Conservation (phyloP, 2,329 filamentous ascomycete species). For the Fusarium sp. region DNA sequence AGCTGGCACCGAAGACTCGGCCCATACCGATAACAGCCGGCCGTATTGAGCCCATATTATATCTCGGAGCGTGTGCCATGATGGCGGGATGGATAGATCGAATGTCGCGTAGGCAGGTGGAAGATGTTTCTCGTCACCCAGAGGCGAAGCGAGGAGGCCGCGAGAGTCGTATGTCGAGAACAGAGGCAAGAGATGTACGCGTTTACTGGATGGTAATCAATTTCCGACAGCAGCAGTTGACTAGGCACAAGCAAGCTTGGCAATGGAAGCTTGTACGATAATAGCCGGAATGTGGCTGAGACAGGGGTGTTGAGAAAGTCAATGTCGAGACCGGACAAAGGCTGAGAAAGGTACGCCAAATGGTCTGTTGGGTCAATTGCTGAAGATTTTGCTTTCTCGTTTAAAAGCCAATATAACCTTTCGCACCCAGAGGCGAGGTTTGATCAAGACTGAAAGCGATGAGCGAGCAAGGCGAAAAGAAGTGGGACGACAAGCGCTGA, state of each 20-base stretch:
- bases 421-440: slow-evolving; percentile 38
- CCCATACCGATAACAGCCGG: slow-evolving; percentile 64
- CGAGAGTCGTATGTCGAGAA: slow-evolving; percentile 9
- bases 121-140: slow-evolving; percentile 3
- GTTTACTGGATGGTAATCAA: slow-evolving; percentile 19
- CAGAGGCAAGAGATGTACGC: slow-evolving; percentile 11
- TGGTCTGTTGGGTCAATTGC: background rate
- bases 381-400: slow-evolving; percentile 3
- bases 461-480: slow-evolving; percentile 16
- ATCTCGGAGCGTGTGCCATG: slow-evolving; percentile 51
- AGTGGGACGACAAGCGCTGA: slow-evolving; percentile 30
- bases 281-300: slow-evolving; percentile 33
- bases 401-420: slow-evolving; percentile 21
- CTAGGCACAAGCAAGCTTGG: slow-evolving; percentile 18
- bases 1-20: slow-evolving; percentile 62
- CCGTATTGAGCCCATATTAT: slow-evolving; percentile 58
- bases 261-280: slow-evolving; percentile 14
- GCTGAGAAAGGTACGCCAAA: slow-evolving; percentile 8
- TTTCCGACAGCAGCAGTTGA: slow-evolving; percentile 14
- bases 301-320: slow-evolving; percentile 8
- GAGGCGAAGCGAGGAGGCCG: slow-evolving; percentile 9
- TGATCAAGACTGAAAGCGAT: slow-evolving; percentile 30
- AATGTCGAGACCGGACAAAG: slow-evolving; percentile 4
- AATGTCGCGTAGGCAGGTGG: background rate
- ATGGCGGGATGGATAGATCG: background rate